Base-by-base conservation (phyloP, 2,329 filamentous ascomycete genomes). In the Aspergillus pseudoterreus region DNA sequence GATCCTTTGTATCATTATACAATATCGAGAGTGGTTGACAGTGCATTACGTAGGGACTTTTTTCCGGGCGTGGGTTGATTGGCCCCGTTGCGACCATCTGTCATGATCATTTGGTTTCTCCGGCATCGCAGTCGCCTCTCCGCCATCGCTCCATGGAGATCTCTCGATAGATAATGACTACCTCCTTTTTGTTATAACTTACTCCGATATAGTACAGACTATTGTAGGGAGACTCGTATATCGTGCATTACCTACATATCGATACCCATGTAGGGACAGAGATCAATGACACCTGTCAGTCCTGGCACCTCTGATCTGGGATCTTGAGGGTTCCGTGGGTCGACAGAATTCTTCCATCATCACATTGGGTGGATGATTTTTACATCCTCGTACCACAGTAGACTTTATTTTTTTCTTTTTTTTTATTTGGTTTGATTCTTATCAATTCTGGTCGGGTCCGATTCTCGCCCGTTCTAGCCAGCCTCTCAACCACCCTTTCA, bases 11-110 rank as follows among this genome's bases (percentile, higher is more conserved):
- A 22, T 22, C 22, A 4, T 6, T 22, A 22, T 22, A 22, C 22
- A 22, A 22, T 6, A 22, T 22, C 22, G 4, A 22, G 5, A 42
- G 51, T 30, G 27, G n/a, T 43, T 43, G 27, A 33, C 38, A 33
- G 24, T 45, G 15, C 21, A 51, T 57, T 55, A 57, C 55, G 55
- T 55, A 53, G 56, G 47, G 52, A 55, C 51, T 53, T 49, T 50
- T 53, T 42, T 49, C 45, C 48, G 45, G 21, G 41, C 19, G 46
- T 19, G 41, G 50, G 50, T 6, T 21, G 39, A 21, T 43, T 19
- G 39, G 21, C 39, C 2, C 39, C 17, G 39, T 43, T 8, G 12
- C 11, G 39, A 43, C 39, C 39, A 46, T 33, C 32, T 46, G 32
- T 38, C 43, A 15, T 19, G 19, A 19, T 17, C 15, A 22, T 22